phyloP scores from a whole-genome alignment of 495 filamentous ascomycete species.

The Rhizodiscina lignyota region DNA sequence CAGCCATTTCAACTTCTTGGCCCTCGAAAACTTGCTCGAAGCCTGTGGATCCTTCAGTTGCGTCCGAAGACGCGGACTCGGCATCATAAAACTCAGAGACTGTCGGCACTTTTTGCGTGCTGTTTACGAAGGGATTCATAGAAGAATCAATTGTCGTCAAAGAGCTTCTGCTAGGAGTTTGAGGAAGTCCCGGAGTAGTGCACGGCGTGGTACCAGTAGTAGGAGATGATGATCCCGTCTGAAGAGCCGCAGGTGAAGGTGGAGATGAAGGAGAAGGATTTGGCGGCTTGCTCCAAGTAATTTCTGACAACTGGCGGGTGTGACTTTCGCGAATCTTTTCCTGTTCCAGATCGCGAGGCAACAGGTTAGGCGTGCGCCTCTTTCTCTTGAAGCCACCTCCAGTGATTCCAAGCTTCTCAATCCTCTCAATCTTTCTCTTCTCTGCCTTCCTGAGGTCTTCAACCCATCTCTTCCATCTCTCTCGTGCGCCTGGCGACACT shows the following conservation, averaged over 20 bases:
- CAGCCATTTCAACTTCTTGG: too few relatives aligned
- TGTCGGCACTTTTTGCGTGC: conserved; percentile 14
- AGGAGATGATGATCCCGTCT: conserved; percentile 4
- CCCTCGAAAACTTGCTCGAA: too few relatives aligned
- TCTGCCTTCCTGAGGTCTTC: conserved; percentile 50
- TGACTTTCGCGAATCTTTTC: not conserved
- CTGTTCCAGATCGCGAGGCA: not conserved
- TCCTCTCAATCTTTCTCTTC: conserved; percentile 8
- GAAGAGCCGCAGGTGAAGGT: conserved; percentile 2
- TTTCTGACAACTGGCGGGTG: conserved; percentile 5
- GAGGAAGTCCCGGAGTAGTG: too few relatives aligned
- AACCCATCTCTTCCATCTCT: conserved; percentile 62
- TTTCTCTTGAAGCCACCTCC: too few relatives aligned
- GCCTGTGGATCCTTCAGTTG: too few relatives aligned
- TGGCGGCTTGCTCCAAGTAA: not conserved
- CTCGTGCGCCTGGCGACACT: conserved; percentile 53
- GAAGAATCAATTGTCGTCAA: conserved; percentile 12
- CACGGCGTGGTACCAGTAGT: too few relatives aligned
- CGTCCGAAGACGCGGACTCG: too few relatives aligned
- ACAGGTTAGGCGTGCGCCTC: not conserved
- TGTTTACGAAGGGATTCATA: conserved; percentile 19
- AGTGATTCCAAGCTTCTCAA: too few relatives aligned
- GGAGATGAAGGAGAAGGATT: conserved; percentile 5
- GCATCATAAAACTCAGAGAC: not conserved
- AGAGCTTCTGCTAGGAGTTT: too few relatives aligned